Percentiles rank a stretch among this genome's conserved stretches.
phyloP scores from a whole-genome alignment of 805 yeast genomes.

The Debaryomyces castellii region DNA sequence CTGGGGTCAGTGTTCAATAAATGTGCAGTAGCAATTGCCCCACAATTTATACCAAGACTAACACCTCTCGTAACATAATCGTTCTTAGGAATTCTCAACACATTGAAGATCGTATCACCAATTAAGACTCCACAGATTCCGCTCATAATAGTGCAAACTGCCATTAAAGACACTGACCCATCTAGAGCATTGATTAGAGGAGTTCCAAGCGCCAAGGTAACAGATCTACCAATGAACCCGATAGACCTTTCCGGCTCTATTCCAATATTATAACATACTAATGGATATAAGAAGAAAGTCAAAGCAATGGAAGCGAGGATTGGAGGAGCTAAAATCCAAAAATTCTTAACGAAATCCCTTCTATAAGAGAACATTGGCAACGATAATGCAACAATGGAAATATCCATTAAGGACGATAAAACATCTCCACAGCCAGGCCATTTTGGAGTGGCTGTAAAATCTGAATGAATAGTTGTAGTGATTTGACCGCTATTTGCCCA shows the following conservation, averaged over 20 bases:
- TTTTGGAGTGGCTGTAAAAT: constrained; percentile 32
- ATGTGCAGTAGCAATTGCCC: constrained; percentile 82
- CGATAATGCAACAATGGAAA: constrained; percentile 72
- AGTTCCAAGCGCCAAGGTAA: constrained; percentile 75
- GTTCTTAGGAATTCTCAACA: constrained; percentile 53
- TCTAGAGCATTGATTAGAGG: constrained; percentile 67
- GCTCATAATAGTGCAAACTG: constrained; percentile 73
- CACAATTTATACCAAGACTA: constrained; percentile 74
- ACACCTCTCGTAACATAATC: constrained; percentile 78
- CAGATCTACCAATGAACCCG: constrained; percentile 78
- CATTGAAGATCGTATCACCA: constrained; percentile 52
- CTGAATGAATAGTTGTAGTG: constrained; percentile 9
- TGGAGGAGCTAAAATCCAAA: constrained; percentile 59
- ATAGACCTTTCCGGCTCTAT: constrained; percentile 59
- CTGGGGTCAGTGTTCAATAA: constrained; percentile 67
- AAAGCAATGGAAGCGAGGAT: constrained; percentile 53
- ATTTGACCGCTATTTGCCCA: constrained; percentile 27
- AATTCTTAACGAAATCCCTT: constrained; percentile 58
- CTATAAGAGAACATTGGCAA: constrained; percentile 78
- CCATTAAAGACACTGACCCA: constrained; percentile 72
- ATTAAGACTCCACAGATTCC: constrained; percentile 74
- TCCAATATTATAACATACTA: constrained; percentile 63
- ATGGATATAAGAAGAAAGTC: constrained; percentile 69
- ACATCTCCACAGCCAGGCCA: constrained; percentile 87
- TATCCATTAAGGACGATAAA: constrained; percentile 67